phyloP scores from a whole-genome alignment of 2,329 filamentous ascomycete genomes.

The Ustilaginoidea virens region DNA sequence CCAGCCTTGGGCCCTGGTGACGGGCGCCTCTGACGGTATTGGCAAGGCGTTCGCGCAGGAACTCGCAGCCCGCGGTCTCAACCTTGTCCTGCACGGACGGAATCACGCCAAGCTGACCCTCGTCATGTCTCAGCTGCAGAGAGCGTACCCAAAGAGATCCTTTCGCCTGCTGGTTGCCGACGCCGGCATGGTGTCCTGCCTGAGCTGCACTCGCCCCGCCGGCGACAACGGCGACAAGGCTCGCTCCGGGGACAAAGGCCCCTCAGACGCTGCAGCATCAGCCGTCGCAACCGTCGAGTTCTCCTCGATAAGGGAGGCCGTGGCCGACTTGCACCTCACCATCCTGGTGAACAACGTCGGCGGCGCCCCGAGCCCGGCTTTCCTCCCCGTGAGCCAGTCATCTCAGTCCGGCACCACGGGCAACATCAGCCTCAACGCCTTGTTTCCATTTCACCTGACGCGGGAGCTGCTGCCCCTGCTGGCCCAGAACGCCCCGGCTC shows the following conservation, averaged over 20 bases:
- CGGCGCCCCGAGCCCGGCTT: slow-evolving; percentile 13
- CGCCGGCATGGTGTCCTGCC: slow-evolving; percentile 10
- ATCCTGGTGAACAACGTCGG: slow-evolving; percentile 40
- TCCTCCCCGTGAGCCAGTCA: slow-evolving; percentile 19
- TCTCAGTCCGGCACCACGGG: slow-evolving; percentile 18
- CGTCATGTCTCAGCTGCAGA: slow-evolving; percentile 23
- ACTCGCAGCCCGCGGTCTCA: slow-evolving; percentile 36
- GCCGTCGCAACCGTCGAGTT: too few relatives aligned
- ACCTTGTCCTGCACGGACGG: slow-evolving; percentile 42
- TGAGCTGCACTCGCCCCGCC: background rate
- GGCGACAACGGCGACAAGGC: too few relatives aligned
- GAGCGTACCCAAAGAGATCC: slow-evolving; percentile 20
- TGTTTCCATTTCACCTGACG: slow-evolving; percentile 34
- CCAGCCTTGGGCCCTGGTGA: slow-evolving; percentile 24
- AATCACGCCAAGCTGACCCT: slow-evolving; percentile 29
- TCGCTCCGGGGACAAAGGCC: too few relatives aligned
- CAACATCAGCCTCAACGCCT: slow-evolving; percentile 30
- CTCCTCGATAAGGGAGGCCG: slow-evolving; percentile 7
- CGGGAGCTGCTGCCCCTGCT: slow-evolving; percentile 26
- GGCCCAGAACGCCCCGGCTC: slow-evolving; percentile 19
- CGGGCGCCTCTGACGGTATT: slow-evolving; percentile 36
- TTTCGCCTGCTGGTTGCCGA: slow-evolving; percentile 29
- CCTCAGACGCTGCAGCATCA: slow-evolving; percentile 5
- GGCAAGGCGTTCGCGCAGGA: slow-evolving; percentile 35
- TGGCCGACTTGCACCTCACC: slow-evolving; percentile 25